phyloP scores from a whole-genome alignment of 495 filamentous ascomycete species.

The Parathielavia appendiculata region DNA sequence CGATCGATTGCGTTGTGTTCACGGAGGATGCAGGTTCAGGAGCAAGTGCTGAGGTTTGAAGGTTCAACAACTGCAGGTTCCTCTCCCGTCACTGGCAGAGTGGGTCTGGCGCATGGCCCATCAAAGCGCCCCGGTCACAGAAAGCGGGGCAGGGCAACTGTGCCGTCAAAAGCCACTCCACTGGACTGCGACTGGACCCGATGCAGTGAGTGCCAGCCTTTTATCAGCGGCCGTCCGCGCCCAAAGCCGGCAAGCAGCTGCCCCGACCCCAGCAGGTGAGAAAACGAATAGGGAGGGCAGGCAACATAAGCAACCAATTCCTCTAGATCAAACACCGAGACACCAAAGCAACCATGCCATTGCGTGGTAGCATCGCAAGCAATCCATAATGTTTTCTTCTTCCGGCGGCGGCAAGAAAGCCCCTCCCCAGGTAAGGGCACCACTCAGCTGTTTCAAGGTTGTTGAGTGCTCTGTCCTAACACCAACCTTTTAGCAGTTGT shows the following conservation, averaged over 20 bases:
- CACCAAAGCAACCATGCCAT: slow-evolving; percentile 22
- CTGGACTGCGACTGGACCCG: not conserved
- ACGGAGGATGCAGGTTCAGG: slow-evolving; percentile 1
- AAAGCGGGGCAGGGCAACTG: slow-evolving; percentile 9
- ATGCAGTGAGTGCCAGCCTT: not conserved
- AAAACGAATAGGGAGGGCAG: not conserved
- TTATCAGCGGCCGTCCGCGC: slow-evolving; percentile 1
- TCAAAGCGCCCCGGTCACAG: not conserved
- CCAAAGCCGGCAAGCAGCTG: slow-evolving; percentile 19
- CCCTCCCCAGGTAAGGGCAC: slow-evolving; percentile 60
- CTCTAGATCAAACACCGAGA: not conserved
- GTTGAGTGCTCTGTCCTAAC: slow-evolving; percentile 21
- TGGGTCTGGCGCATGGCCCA: not conserved
- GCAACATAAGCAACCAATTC: not conserved
- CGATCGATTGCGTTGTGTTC: slow-evolving; percentile 3
- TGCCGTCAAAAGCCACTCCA: not conserved
- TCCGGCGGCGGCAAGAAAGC: slow-evolving; percentile 61
- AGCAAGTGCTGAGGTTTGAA: slow-evolving; percentile 5
- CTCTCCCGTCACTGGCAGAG: slow-evolving; percentile 4
- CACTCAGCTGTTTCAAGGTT: slow-evolving; percentile 11
- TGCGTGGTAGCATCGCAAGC: slow-evolving; percentile 13
- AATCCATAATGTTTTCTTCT: slow-evolving; percentile 50
- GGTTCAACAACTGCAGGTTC: not conserved
- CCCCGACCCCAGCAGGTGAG: slow-evolving; percentile 10
- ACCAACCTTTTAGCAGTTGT: slow-evolving; percentile 28